phyloP scores from a whole-genome alignment of 106 monocot species.

The Agapanthus africanus region DNA sequence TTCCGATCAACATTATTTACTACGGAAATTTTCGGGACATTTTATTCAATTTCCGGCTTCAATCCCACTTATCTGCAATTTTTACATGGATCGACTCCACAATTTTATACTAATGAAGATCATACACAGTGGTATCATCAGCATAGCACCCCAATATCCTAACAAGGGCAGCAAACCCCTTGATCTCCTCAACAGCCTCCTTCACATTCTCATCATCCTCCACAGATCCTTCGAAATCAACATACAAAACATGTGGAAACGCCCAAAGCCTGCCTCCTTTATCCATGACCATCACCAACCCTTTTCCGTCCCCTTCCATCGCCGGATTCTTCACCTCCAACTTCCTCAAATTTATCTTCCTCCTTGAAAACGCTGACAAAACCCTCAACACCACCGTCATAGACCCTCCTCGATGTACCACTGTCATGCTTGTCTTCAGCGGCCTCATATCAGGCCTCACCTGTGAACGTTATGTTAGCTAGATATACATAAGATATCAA shows the following conservation, averaged over 20 bases:
- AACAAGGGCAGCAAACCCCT: neutral
- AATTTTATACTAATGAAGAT: neutral
- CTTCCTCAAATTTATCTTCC: neutral
- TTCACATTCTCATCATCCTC: slow-evolving; percentile 2
- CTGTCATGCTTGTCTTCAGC: neutral
- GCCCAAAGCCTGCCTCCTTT: neutral
- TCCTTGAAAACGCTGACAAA: neutral
- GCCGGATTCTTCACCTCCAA: slow-evolving; percentile 1
- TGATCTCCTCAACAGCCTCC: neutral
- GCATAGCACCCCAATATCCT: slow-evolving; percentile 2
- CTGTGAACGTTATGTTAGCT: too few species aligned
- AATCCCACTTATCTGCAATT: too few species aligned
- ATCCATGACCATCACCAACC: neutral
- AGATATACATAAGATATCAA: too few species aligned
- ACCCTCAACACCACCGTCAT: neutral
- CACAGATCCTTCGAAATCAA: neutral
- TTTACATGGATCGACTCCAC: too few species aligned
- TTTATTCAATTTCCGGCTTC: too few species aligned
- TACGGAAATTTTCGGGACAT: too few species aligned
- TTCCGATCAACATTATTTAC: too few species aligned
- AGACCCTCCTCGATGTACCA: neutral
- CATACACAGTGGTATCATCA: neutral
- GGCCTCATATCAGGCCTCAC: too few species aligned
- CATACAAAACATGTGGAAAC: neutral
- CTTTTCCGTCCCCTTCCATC: neutral